These are phyloP conservation scores for Metarhizium anisopliae DNA, from an alignment of 2,329 filamentous ascomycete species.

Conservation along the genomic window DNA sequence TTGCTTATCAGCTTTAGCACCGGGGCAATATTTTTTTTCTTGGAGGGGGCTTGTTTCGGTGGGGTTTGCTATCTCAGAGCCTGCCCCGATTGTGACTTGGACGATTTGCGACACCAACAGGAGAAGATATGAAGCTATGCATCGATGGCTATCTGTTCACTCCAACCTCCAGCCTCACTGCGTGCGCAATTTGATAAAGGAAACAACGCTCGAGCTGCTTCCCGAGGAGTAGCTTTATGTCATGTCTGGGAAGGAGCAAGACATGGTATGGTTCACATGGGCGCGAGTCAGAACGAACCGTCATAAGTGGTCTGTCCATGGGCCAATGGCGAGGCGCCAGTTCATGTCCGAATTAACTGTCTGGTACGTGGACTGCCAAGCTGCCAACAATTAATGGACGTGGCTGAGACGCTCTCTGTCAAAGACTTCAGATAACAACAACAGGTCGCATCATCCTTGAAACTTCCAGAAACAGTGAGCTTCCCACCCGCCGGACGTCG, in stretches of 20 bases:
- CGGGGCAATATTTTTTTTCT: no score
- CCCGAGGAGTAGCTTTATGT: no score
- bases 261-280: not conserved
- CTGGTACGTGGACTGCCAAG: not conserved
- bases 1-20: not conserved
- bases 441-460: not conserved
- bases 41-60: not conserved
- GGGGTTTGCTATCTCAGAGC: not conserved
- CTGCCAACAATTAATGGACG: not conserved
- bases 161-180: no score
- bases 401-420: not conserved
- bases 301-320: not conserved
- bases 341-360: not conserved
- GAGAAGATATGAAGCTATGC: not conserved
- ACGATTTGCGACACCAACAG: not conserved
- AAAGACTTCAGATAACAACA: not conserved
- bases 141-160: no score
- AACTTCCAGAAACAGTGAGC: not conserved
- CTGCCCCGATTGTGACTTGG: not conserved
- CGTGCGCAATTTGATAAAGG: not conserved
- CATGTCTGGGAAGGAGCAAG: not conserved
- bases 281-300: not conserved
- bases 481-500: not conserved
- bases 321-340: not conserved
- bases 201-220: not conserved